A percentile compares a stretch with the other conserved stretches of the same genome.
Conservation (phyloP, 129 eudicot genomes). For the Flaveria bidentis region DNA sequence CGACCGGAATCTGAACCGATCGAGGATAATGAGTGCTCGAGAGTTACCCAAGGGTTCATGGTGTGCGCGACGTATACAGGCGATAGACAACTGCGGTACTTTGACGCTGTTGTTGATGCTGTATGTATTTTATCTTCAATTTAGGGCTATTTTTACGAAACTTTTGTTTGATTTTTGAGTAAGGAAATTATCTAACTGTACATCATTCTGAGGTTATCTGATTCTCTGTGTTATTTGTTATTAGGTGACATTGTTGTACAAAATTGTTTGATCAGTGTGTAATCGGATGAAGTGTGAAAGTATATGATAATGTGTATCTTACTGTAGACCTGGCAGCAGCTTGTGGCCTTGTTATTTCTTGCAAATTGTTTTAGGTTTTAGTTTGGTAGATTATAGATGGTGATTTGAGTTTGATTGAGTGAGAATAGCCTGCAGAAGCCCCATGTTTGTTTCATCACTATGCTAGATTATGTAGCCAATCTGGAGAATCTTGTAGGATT, state of each 20-base stretch:
- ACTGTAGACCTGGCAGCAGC: neutral
- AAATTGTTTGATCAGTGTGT: neutral
- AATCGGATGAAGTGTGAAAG: neutral
- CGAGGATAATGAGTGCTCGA: conserved; percentile 52
- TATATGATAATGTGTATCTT: neutral
- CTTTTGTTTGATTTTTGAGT: neutral
- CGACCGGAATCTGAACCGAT: conserved; percentile 46
- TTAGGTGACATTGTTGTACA: no score
- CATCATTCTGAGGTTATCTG: no score
- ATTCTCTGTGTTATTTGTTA: no score
- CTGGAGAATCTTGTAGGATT: neutral
- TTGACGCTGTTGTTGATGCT: conserved; percentile 68
- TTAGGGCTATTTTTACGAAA: conserved; percentile 5
- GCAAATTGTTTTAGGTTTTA: neutral
- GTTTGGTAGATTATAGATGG: conserved; percentile 6
- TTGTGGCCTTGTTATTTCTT: neutral
- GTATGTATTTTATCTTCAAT: conserved; percentile 36
- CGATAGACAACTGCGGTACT: conserved; percentile 48
- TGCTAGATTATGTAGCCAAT: neutral
- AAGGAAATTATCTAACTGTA: no score
- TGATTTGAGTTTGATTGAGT: neutral
- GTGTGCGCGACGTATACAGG: conserved; percentile 45
- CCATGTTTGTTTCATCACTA: neutral
- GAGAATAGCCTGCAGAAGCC: neutral
- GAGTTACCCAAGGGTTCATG: conserved; percentile 37